Evolutionary conservation across 495 filamentous ascomycete genomes (phyloP).

Genomic region (Polyplosphaeria fusca): DNA sequence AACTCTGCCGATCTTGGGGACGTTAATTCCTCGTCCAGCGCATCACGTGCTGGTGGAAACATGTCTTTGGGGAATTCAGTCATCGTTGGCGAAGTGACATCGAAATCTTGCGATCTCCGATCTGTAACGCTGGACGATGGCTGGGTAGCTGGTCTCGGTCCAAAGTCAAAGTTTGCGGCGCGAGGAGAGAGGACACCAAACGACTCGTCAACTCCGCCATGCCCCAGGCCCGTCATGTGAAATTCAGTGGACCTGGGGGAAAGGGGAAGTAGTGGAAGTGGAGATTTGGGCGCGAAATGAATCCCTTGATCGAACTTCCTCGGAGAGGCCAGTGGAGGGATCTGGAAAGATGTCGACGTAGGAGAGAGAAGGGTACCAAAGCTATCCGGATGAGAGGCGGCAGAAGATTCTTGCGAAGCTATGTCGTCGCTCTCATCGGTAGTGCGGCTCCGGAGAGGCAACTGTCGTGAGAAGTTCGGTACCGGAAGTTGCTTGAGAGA

Average conservation of each 20-base stretch:
- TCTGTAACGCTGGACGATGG: slow-evolving; percentile 27
- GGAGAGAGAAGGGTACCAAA: no score
- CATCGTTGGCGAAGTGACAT: slow-evolving; percentile 16
- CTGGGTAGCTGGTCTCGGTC: not conserved
- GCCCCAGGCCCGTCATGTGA: slow-evolving; percentile 35
- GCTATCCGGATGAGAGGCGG: no score
- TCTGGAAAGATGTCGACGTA: slow-evolving; percentile 20
- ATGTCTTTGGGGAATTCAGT: slow-evolving; percentile 28
- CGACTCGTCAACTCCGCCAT: slow-evolving; percentile 29
- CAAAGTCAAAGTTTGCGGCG: slow-evolving; percentile 30
- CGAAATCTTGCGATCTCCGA: not conserved
- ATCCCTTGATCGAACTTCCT: not conserved
- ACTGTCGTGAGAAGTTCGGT: slow-evolving; percentile 36
- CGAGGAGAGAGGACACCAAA: slow-evolving; percentile 39
- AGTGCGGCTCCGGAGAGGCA: slow-evolving; percentile 15
- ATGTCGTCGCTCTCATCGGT: slow-evolving; percentile 4
- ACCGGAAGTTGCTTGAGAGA: slow-evolving; percentile 13
- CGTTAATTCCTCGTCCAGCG: slow-evolving; percentile 5
- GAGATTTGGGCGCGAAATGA: not conserved
- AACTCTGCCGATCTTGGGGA: slow-evolving; percentile 30
- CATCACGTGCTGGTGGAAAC: not conserved
- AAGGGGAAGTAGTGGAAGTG: not conserved
- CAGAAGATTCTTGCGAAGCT: no score
- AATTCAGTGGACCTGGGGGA: slow-evolving; percentile 37
- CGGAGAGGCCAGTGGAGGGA: not conserved